Percentiles rank a stretch among this genome's conserved stretches.
Evolutionary conservation across 2,329 filamentous ascomycete genomes (phyloP).

Genomic region (Neofusicoccum cordaticola): DNA sequence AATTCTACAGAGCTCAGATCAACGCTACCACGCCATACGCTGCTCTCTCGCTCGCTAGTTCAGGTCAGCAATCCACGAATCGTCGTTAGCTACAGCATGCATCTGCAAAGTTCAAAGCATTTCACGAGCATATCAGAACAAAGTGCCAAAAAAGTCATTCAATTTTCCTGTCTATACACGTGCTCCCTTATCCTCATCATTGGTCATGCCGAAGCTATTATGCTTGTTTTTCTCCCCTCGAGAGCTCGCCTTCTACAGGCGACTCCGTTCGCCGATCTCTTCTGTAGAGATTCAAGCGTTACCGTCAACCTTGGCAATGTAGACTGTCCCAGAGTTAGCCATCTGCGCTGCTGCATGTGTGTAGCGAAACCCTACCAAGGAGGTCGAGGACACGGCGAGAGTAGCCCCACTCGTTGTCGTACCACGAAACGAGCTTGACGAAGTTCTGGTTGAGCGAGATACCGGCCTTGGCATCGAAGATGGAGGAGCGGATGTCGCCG

Average conservation of each 20-base stretch:
- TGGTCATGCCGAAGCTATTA: constrained; percentile 14
- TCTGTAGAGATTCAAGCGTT: constrained; percentile 38
- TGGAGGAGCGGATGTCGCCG: constrained; percentile 90
- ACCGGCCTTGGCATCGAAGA: constrained; percentile 99
- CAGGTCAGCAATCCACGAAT: too few species aligned
- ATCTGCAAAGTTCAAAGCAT: too few species aligned
- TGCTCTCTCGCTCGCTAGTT: too few species aligned
- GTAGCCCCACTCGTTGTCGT: constrained; percentile 97
- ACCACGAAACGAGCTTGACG: constrained; percentile 97
- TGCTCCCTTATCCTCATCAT: constrained; percentile 10
- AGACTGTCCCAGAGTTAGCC: constrained; percentile 18
- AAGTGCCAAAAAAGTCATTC: constrained; percentile 4
- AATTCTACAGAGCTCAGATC: too few species aligned
- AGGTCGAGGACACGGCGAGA: constrained; percentile 59
- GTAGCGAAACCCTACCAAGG: constrained; percentile 26
- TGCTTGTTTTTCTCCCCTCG: constrained; percentile 2
- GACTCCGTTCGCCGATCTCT: background rate
- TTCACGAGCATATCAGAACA: background rate
- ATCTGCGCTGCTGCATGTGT: background rate
- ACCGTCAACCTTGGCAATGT: constrained; percentile 45
- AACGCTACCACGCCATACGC: too few species aligned
- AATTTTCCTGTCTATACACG: constrained; percentile 13
- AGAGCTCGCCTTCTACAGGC: constrained; percentile 1
- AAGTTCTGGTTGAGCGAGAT: constrained; percentile 98
- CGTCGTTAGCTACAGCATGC: too few species aligned